A percentile compares a stretch with the other conserved stretches of the same genome.
Conservation (phyloP, 768 basidiomycete genomes). For the Leccinum uliginosum region DNA sequence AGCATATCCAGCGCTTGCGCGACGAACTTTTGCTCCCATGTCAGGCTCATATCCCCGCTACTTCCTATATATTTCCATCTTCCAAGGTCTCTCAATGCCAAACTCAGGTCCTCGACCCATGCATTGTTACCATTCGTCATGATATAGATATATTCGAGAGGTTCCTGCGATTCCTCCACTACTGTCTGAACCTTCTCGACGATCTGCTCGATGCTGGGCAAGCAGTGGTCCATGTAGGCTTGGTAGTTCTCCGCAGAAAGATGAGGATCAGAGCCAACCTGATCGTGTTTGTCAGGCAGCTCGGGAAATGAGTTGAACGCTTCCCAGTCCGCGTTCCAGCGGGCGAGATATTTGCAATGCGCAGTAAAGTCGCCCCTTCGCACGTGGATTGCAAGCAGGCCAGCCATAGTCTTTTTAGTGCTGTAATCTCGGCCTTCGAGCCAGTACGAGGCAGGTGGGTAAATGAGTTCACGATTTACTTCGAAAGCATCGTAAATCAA, state of each 20-base stretch:
- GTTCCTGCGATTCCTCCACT: conserved; percentile 20
- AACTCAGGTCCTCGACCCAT: conserved; percentile 39
- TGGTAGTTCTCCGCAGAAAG: conserved; percentile 19
- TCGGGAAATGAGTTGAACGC: conserved; percentile 42
- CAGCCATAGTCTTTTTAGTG: conserved; percentile 17
- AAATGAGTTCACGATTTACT: conserved; percentile 16
- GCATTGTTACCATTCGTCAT: conserved; percentile 41
- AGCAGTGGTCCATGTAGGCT: conserved; percentile 37
- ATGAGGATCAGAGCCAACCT: conserved; percentile 26
- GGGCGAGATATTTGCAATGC: conserved; percentile 40
- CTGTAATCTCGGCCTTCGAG: conserved; percentile 1
- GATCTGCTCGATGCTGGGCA: conserved; percentile 38
- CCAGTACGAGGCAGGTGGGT: conserved; percentile 12
- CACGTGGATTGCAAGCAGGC: conserved; percentile 45
- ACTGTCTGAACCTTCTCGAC: conserved; percentile 35
- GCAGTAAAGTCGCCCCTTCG: conserved; percentile 45
- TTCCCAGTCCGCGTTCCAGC: conserved; percentile 32
- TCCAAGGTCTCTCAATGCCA: conserved; percentile 27
- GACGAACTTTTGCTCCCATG: conserved; percentile 40
- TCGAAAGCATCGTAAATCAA: conserved; percentile 28
- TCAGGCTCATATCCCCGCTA: conserved; percentile 38
- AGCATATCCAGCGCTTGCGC: conserved; percentile 48
- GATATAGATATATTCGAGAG: conserved; percentile 39
- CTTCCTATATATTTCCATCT: conserved; percentile 38
- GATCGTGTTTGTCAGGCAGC: conserved; percentile 34